Evolutionary conservation across 2,329 filamentous ascomycete species (phyloP).

Genomic region (Fusarium buxicola): DNA sequence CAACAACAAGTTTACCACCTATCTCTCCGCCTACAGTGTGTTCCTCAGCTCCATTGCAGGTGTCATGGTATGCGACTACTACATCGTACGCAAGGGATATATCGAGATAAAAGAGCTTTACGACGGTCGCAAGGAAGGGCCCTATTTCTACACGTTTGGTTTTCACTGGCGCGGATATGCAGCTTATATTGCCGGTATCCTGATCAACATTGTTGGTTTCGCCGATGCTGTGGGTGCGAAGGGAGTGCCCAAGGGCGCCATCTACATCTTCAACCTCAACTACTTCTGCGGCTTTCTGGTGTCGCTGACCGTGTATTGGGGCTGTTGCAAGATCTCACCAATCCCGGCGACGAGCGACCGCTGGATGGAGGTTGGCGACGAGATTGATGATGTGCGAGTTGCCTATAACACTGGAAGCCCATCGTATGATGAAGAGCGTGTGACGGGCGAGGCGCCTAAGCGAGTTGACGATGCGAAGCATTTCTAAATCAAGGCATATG

Average conservation of each 20-base stretch:
- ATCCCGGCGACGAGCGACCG: conserved; percentile 78
- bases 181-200: conserved; percentile 84
- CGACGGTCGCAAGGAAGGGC: conserved; percentile 71
- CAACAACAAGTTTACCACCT: conserved; percentile 88
- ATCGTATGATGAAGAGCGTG: conserved; percentile 55
- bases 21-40: conserved; percentile 90
- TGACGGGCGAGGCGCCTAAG: conserved; percentile 21
- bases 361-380: conserved; percentile 82
- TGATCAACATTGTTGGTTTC: conserved; percentile 93
- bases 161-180: conserved; percentile 86
- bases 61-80: conserved; percentile 92
- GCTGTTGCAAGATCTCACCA: conserved; percentile 75
- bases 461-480: conserved; percentile 21
- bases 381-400: conserved; percentile 65
- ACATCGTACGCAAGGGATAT: conserved; percentile 84
- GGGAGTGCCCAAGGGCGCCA: conserved; percentile 79
- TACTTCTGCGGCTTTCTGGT: conserved; percentile 89
- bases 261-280: conserved; percentile 90
- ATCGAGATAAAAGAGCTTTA: conserved; percentile 84
- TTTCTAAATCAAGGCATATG: conserved; percentile 16
- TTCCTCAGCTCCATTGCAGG: conserved; percentile 95
- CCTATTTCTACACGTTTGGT: conserved; percentile 80
- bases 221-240: conserved; percentile 77
- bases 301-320: conserved; percentile 74
- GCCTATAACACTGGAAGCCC: conserved; percentile 58